Base-by-base conservation (phyloP, 768 basidiomycete species). In the Mycena crocata region DNA sequence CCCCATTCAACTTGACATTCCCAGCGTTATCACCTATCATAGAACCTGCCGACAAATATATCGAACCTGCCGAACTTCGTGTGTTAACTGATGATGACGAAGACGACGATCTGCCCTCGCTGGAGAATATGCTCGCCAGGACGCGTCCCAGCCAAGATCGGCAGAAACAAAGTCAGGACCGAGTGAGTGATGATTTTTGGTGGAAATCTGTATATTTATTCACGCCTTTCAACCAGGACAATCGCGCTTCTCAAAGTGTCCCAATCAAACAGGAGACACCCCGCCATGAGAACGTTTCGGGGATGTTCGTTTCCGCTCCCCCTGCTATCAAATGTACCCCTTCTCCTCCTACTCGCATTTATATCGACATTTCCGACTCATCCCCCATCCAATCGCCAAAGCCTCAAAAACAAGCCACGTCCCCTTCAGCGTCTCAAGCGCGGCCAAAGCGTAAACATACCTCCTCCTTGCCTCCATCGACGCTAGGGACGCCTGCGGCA, bases 371-470 rank as follows among this genome's bases (percentile, higher is more conserved):
- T 21, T 46, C 49, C 26, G 61, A 46, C 61, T 62, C 61, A 8
- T 44, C 61, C 2, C 60, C 60, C 1, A 31, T 28, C 19, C 51
- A 54, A 17, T 24, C 61, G 8, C 51, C 51, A 2, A 51, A 34
- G 24, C 6, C 40, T 4, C 60, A 44, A 28, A 17, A 26, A 13
- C 30, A 17, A 24, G 19, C 34, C 3, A 40, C 3, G 6, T 63
- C 51, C 12, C 26, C 46, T 28, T 30, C 26, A 1, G n/a, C 42
- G 13, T 44, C 64, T 1, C 46, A 13, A 8, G 9, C 49, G 26
- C 56, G 30, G 0, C 39, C 64, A 24, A 65, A 59, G 34, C 64
- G 64, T n/a, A 65, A 65, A 23, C 51, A 52, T n/a, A 46, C 55
- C 1, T 35, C 63, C 6, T 58, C 57, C 5, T 9, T 44, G 7